Evolutionary conservation across 805 yeast species (phyloP).

Genomic region (Myxozyma melibiosi): DNA sequence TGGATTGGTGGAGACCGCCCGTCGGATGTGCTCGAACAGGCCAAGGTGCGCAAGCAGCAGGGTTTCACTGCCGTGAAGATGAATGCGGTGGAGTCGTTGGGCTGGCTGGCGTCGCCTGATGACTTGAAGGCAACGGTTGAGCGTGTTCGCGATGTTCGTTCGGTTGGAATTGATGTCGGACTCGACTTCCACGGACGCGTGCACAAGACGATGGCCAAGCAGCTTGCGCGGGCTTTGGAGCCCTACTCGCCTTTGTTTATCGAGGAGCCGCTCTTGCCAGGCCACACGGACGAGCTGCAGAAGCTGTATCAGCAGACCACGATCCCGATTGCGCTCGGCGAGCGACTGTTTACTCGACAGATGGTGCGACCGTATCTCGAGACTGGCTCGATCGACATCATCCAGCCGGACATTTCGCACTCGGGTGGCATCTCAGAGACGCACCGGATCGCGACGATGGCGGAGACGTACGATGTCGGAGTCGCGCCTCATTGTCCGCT

Average conservation of each 20-base stretch:
- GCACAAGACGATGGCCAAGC: slow-evolving; percentile 41
- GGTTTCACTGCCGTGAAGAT: slow-evolving; percentile 43
- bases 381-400: slow-evolving; percentile 37
- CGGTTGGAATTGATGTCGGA: slow-evolving; percentile 39
- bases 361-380: slow-evolving; percentile 37
- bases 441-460: slow-evolving; percentile 38
- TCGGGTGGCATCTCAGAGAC: slow-evolving; percentile 40
- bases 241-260: slow-evolving; percentile 39
- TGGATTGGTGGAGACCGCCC: slow-evolving; percentile 43
- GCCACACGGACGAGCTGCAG: slow-evolving; percentile 35
- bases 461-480: slow-evolving; percentile 40
- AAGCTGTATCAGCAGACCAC: slow-evolving; percentile 35
- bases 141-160: slow-evolving; percentile 34
- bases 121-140: slow-evolving; percentile 37
- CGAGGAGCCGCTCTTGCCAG: slow-evolving; percentile 41
- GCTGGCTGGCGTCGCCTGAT: slow-evolving; percentile 37
- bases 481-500: slow-evolving; percentile 42
- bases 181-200: slow-evolving; percentile 41
- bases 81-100: slow-evolving; percentile 40
- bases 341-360: slow-evolving; percentile 38
- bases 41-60: slow-evolving; percentile 37
- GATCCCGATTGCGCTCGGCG: slow-evolving; percentile 39
- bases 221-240: slow-evolving; percentile 37
- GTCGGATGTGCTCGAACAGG: slow-evolving; percentile 36
- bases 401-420: slow-evolving; percentile 40